Conservation (phyloP, 2,329 filamentous ascomycete genomes). For the Cladosporium halotolerans region DNA sequence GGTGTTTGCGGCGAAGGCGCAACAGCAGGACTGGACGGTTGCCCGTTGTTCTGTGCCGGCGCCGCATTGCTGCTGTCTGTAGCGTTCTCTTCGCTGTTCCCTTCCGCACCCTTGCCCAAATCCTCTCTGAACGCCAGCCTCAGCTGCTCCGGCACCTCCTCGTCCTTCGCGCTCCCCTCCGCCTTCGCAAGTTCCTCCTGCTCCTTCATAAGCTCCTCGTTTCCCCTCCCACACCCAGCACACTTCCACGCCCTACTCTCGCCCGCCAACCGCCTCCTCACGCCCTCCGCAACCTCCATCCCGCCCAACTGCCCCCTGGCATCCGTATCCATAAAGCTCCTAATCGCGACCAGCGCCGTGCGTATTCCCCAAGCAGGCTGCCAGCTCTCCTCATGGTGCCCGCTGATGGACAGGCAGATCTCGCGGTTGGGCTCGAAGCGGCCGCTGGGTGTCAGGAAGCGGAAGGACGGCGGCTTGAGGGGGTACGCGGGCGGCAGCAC, state of each 20-base stretch:
- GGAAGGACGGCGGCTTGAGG: conserved; percentile 86
- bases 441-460: conserved; percentile 85
- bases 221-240: conserved; percentile 61
- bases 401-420: conserved; percentile 89
- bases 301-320: conserved; percentile 84
- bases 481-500: conserved; percentile 85
- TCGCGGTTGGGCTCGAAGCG: conserved; percentile 95
- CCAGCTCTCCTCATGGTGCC: conserved; percentile 97
- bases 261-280: conserved; percentile 62
- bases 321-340: conserved; percentile 90
- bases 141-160: conserved; percentile 49
- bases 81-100: conserved; percentile 12
- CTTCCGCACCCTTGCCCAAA: conserved; percentile 43
- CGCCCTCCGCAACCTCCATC: conserved; percentile 65
- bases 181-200: conserved; percentile 51
- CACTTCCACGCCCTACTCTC: conserved; percentile 65
- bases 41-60: conserved; percentile 4
- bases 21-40: not conserved
- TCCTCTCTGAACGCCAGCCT: conserved; percentile 69
- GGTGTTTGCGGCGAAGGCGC: not conserved
- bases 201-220: conserved; percentile 67
- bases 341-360: conserved; percentile 72
- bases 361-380: conserved; percentile 96
- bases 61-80: conserved; percentile 8
- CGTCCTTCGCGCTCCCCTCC: conserved; percentile 35